phyloP scores from a whole-genome alignment of 495 filamentous ascomycete species.

The Neurospora cerealis region DNA sequence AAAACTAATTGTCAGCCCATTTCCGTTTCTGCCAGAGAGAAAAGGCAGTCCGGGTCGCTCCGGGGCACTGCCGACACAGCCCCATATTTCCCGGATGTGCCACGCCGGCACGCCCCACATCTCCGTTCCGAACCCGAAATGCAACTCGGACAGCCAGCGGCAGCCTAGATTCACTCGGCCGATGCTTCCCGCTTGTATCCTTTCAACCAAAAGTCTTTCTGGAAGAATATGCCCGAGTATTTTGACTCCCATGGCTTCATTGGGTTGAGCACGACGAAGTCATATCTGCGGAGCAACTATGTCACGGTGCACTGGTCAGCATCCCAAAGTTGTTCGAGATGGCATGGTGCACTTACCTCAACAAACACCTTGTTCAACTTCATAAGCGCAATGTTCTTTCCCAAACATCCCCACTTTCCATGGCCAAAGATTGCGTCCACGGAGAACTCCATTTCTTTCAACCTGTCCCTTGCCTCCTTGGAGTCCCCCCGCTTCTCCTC shows the following conservation, averaged over 20 bases:
- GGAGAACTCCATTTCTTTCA: neutral
- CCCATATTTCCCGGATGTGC: neutral
- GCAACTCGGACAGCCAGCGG: neutral
- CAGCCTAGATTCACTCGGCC: no score
- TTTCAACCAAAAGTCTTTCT: constrained; percentile 4
- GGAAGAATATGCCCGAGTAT: constrained; percentile 1
- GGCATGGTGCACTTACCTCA: constrained; percentile 38
- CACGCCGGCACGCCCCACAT: neutral
- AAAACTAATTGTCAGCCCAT: no score
- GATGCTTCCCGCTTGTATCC: constrained; percentile 1
- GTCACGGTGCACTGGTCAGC: neutral
- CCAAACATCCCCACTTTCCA: constrained; percentile 27
- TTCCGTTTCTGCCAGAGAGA: no score
- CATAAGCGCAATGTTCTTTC: constrained; percentile 24
- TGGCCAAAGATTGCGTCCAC: constrained; percentile 15
- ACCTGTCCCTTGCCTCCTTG: neutral
- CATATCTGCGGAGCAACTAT: constrained; percentile 39
- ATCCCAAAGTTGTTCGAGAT: neutral
- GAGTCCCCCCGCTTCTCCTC: neutral
- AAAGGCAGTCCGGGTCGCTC: neutral
- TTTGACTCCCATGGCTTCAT: constrained; percentile 6
- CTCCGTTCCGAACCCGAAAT: neutral
- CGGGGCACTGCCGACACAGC: neutral
- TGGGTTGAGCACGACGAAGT: constrained; percentile 36
- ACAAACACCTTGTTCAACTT: constrained; percentile 41